Percentiles rank a stretch among this genome's conserved stretches.
These are phyloP conservation scores for Claviceps pusilla DNA, from an alignment of 2,329 filamentous ascomycete species.

Conservation along the genomic window DNA sequence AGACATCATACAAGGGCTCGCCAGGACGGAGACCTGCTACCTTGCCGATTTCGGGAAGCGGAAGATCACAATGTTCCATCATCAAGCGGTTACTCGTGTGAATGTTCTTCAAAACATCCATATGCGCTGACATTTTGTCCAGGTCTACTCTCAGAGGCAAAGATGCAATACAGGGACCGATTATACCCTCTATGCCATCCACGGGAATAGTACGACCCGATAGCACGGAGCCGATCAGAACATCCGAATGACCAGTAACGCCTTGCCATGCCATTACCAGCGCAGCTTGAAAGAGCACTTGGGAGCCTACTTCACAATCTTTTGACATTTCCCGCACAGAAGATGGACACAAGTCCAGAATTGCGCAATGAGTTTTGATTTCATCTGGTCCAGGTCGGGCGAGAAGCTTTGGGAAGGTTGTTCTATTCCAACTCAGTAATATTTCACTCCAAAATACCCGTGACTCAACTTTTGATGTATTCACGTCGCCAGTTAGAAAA, in stretches of 20 bases:
- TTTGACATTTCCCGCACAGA: slow-evolving; percentile 20
- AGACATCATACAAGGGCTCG: slow-evolving; percentile 54
- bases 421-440: slow-evolving; percentile 41
- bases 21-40: slow-evolving; percentile 37
- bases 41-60: slow-evolving; percentile 56
- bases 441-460: slow-evolving; percentile 56
- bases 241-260: slow-evolving; percentile 49
- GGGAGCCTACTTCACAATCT: slow-evolving; percentile 39
- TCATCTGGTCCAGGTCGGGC: slow-evolving; percentile 6
- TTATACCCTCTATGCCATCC: slow-evolving; percentile 50
- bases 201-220: slow-evolving; percentile 69
- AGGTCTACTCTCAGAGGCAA: slow-evolving; percentile 57
- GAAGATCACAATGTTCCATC: slow-evolving; percentile 47
- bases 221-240: slow-evolving; percentile 63
- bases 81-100: slow-evolving; percentile 51
- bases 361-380: slow-evolving; percentile 1
- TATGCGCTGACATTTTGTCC: slow-evolving; percentile 31
- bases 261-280: slow-evolving; percentile 49
- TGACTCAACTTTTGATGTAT: slow-evolving; percentile 23
- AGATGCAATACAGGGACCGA: slow-evolving; percentile 68
- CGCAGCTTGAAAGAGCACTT: slow-evolving; percentile 63
- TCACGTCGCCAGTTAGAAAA: slow-evolving; percentile 24
- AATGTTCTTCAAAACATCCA: slow-evolving; percentile 47
- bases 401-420: slow-evolving; percentile 37
- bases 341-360: slow-evolving; percentile 8